Percentiles rank a stretch among this genome's conserved stretches.
phyloP scores from a whole-genome alignment of 2,329 filamentous ascomycete species.

The Apiospora phragmitis region DNA sequence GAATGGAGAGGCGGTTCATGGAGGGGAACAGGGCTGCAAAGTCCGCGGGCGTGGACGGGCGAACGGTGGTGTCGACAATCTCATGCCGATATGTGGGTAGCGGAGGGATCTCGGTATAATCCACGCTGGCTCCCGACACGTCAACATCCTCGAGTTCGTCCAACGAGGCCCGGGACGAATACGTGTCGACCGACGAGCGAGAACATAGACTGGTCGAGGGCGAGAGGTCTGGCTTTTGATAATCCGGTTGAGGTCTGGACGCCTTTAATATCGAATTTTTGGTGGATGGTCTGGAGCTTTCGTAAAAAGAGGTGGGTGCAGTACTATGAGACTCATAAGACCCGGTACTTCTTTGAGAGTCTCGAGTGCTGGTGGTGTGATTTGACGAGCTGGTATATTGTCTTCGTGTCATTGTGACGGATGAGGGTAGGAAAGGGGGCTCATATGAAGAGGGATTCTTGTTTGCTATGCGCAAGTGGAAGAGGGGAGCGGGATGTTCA shows the following conservation, averaged over 20 bases:
- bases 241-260: conserved; percentile 21
- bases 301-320: conserved; percentile 46
- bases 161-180: conserved; percentile 69
- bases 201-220: conserved; percentile 45
- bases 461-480: conserved; percentile 15
- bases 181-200: conserved; percentile 73
- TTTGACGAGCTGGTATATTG: conserved; percentile 33
- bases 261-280: conserved; percentile 29
- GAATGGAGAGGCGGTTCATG: conserved; percentile 74
- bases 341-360: conserved; percentile 44
- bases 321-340: conserved; percentile 49
- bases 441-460: conserved; percentile 19
- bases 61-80: conserved; percentile 63
- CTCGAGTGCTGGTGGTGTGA: conserved; percentile 39
- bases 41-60: conserved; percentile 76
- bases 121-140: conserved; percentile 34
- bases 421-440: conserved; percentile 14
- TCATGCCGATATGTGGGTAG: conserved; percentile 63
- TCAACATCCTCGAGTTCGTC: conserved; percentile 51
- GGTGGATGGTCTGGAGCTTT: conserved; percentile 41
- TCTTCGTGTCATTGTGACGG: conserved; percentile 37
- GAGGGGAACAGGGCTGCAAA: conserved; percentile 89
- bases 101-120: conserved; percentile 44
- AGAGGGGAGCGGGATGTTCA: neutral
- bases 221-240: conserved; percentile 37